These are phyloP conservation scores for Wickerhamomyces xylosicus DNA, from an alignment of 805 yeast genomes.

Conservation along the genomic window DNA sequence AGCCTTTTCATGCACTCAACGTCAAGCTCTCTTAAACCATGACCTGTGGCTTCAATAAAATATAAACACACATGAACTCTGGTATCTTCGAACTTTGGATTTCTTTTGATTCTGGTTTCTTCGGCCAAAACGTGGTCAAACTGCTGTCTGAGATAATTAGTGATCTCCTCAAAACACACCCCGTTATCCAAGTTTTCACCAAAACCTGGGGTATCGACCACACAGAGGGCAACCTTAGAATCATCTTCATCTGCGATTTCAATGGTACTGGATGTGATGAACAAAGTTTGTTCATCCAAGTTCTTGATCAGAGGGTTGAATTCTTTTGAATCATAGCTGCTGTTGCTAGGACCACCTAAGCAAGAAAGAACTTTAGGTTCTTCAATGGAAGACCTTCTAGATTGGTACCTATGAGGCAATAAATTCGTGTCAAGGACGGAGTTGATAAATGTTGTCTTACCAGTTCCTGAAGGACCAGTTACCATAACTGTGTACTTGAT, in stretches of 20 bases:
- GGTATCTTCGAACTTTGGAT: slow-evolving; percentile 71
- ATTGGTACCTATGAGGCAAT: slow-evolving; percentile 47
- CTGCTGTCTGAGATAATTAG: slow-evolving; percentile 61
- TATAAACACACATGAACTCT: slow-evolving; percentile 67
- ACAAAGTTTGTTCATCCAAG: slow-evolving; percentile 62
- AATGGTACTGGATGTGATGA: slow-evolving; percentile 56
- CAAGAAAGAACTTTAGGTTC: slow-evolving; percentile 17
- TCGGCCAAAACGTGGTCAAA: slow-evolving; percentile 74
- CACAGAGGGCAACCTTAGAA: slow-evolving; percentile 41
- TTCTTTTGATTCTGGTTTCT: slow-evolving; percentile 79
- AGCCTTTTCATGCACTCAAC: slow-evolving; percentile 60
- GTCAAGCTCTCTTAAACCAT: slow-evolving; percentile 68
- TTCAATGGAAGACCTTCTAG: slow-evolving; percentile 19
- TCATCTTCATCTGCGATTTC: slow-evolving; percentile 56
- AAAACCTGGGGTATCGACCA: slow-evolving; percentile 72
- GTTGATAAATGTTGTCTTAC: slow-evolving; percentile 69
- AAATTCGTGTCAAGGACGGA: slow-evolving; percentile 53
- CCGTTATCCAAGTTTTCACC: slow-evolving; percentile 64
- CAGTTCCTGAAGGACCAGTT: slow-evolving; percentile 67
- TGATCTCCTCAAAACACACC: slow-evolving; percentile 56
- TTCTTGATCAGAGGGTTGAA: slow-evolving; percentile 50
- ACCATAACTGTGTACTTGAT: slow-evolving; percentile 65
- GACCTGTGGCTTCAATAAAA: slow-evolving; percentile 69
- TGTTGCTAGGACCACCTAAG: slow-evolving; percentile 18
- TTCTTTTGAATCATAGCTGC: slow-evolving; percentile 44